A percentile compares a stretch with the other conserved stretches of the same genome.
Conservation (phyloP, 1,284 basidiomycete genomes). For the Heterobasidion occidentale region DNA sequence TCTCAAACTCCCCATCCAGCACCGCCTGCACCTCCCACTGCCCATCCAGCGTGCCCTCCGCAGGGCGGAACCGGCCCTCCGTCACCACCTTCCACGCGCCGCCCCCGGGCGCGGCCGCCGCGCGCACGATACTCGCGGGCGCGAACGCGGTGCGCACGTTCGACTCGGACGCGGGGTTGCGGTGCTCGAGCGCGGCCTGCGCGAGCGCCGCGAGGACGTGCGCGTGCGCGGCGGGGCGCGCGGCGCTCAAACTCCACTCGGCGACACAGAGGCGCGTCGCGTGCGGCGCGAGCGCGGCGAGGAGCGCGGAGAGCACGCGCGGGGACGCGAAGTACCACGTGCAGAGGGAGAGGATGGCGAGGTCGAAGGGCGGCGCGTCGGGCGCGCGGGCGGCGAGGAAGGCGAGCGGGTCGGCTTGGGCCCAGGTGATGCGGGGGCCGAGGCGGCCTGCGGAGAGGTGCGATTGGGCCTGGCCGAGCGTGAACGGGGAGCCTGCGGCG, state of each 20-base stretch:
- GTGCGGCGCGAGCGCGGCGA: slow-evolving; percentile 24
- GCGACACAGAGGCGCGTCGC: slow-evolving; percentile 26
- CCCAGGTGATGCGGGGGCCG: slow-evolving; percentile 29
- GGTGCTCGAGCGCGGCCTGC: slow-evolving; percentile 29
- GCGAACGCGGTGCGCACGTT: slow-evolving; percentile 34
- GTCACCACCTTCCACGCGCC: slow-evolving; percentile 12
- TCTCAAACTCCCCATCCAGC: slow-evolving; percentile 11
- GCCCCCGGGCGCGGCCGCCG: slow-evolving; percentile 20
- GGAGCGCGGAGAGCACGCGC: slow-evolving; percentile 19
- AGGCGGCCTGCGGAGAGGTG: slow-evolving; percentile 23
- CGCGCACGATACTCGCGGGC: slow-evolving; percentile 21
- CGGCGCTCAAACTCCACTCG: slow-evolving; percentile 27
- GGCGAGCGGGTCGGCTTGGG: slow-evolving; percentile 24
- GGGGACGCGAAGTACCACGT: slow-evolving; percentile 29
- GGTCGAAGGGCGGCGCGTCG: slow-evolving; percentile 18
- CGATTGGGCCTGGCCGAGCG: slow-evolving; percentile 31
- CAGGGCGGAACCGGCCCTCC: slow-evolving; percentile 21
- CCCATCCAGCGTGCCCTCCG: slow-evolving; percentile 25
- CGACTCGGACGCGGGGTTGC: slow-evolving; percentile 19
- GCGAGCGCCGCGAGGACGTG: slow-evolving; percentile 33
- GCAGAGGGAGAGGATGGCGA: slow-evolving; percentile 30
- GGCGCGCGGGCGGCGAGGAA: slow-evolving; percentile 16
- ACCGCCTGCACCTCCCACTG: slow-evolving; percentile 26
- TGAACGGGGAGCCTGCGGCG: slow-evolving; percentile 27
- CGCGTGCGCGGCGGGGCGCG: slow-evolving; percentile 13